A percentile compares a stretch with the other conserved stretches of the same genome.
Conservation (phyloP, 2,329 filamentous ascomycete genomes). For the Celoporthe dispersa region DNA sequence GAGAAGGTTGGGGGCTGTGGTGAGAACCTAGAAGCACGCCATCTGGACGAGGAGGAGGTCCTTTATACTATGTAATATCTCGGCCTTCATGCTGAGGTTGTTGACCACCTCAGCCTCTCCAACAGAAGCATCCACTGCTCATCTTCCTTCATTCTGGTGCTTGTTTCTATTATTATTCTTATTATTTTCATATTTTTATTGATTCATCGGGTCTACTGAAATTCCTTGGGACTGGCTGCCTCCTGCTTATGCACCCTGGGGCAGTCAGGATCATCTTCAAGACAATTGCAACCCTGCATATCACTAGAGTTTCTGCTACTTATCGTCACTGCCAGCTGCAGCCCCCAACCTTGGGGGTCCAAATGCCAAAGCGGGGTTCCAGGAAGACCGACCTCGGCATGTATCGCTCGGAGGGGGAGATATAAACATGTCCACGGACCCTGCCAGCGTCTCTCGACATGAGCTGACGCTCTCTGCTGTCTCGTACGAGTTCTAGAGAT, state of each 20-base stretch:
- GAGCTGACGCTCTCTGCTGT: not conserved
- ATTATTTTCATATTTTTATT: too few species aligned
- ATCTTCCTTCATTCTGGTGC: not conserved
- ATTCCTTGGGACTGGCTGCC: too few species aligned
- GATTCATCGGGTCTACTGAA: too few species aligned
- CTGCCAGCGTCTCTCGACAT: not conserved
- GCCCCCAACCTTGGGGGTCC: too few species aligned
- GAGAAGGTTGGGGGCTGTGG: too few species aligned
- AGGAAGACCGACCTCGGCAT: not conserved
- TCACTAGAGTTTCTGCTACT: not conserved
- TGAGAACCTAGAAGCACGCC: too few species aligned
- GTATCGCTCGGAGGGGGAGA: not conserved
- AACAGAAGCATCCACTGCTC: not conserved
- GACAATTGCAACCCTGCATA: not conserved
- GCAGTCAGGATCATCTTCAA: too few species aligned
- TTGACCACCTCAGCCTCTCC: too few species aligned
- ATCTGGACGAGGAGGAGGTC: not conserved
- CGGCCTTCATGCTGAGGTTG: too few species aligned
- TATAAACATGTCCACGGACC: not conserved
- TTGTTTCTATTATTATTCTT: too few species aligned
- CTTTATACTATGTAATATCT: too few species aligned
- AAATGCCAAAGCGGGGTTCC: slow-evolving; percentile 6
- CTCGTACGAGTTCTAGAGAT: not conserved
- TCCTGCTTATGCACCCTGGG: too few species aligned
- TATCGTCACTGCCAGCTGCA: not conserved